Evolutionary conservation across 2,329 filamentous ascomycete species (phyloP).

Genomic region (Aspergillus nomiae): DNA sequence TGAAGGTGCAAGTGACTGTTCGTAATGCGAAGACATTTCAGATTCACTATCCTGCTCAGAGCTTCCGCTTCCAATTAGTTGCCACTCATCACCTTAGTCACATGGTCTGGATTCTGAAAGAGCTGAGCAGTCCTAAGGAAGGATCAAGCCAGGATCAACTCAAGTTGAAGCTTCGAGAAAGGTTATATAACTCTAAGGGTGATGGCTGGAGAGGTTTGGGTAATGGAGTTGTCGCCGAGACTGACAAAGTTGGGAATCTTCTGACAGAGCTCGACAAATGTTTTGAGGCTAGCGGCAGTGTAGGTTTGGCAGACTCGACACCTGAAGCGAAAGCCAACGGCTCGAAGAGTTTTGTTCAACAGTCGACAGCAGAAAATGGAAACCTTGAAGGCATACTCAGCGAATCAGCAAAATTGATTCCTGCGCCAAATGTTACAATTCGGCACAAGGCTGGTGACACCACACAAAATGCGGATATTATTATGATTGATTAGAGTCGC

Average conservation of each 20-base stretch:
- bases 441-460: conserved; percentile 6
- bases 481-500: conserved; percentile 38
- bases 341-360: background rate
- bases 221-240: conserved; percentile 38
- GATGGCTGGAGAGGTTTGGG: conserved; percentile 44
- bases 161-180: conserved; percentile 29
- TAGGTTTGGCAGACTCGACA: background rate
- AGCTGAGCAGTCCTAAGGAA: conserved; percentile 24
- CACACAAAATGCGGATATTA: conserved; percentile 31
- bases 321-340: background rate
- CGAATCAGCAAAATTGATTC: background rate
- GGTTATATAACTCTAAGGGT: conserved; percentile 38
- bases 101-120: conserved; percentile 40
- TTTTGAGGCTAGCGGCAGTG: conserved; percentile 19
- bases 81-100: conserved; percentile 29
- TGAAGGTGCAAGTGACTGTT: conserved; percentile 35
- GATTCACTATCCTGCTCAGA: conserved; percentile 38
- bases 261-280: conserved; percentile 35
- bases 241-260: conserved; percentile 35
- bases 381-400: background rate
- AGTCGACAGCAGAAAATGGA: background rate
- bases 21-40: conserved; percentile 39
- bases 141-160: conserved; percentile 22
- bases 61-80: conserved; percentile 35
- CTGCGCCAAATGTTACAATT: conserved; percentile 1